Evolutionary conservation across 805 yeast genomes (phyloP).

Genomic region (Brettanomyces anomalus): DNA sequence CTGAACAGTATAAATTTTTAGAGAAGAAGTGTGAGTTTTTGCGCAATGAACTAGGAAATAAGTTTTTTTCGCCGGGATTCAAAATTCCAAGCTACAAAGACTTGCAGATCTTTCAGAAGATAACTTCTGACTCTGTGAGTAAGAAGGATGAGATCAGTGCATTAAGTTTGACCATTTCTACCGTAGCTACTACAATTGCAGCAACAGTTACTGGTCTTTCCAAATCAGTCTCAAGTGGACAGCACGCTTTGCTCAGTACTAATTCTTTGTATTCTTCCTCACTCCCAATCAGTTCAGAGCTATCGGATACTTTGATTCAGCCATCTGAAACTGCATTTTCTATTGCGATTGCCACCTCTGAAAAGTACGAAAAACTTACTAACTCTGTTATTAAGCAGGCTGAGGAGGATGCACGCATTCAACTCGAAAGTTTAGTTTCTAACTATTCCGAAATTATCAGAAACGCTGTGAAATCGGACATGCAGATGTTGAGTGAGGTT

Average conservation of each 20-base stretch:
- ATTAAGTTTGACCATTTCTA: neutral
- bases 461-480: slow-evolving; percentile 24
- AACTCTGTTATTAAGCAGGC: slow-evolving; percentile 31
- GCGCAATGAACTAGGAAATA: slow-evolving; percentile 21
- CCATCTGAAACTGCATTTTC: neutral
- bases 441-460: slow-evolving; percentile 20
- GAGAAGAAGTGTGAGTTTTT: slow-evolving; percentile 25
- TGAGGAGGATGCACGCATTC: slow-evolving; percentile 28
- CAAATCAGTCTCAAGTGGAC: neutral
- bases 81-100: slow-evolving; percentile 20
- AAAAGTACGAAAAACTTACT: slow-evolving; percentile 24
- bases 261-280: neutral
- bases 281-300: neutral
- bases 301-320: neutral
- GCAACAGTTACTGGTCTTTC: neutral
- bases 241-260: neutral
- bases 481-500: slow-evolving; percentile 25
- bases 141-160: slow-evolving; percentile 1
- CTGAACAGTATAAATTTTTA: slow-evolving; percentile 19
- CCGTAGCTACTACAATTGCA: slow-evolving; percentile 1
- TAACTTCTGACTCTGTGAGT: neutral
- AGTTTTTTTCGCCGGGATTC: slow-evolving; percentile 20
- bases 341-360: slow-evolving; percentile 10
- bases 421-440: slow-evolving; percentile 16
- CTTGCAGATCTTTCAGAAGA: slow-evolving; percentile 15